Evolutionary conservation across 1,139 yeast genomes (phyloP), one percentile per base, ranked within the genome.

Genomic region (Yamadazyma membranifaciens): DNA sequence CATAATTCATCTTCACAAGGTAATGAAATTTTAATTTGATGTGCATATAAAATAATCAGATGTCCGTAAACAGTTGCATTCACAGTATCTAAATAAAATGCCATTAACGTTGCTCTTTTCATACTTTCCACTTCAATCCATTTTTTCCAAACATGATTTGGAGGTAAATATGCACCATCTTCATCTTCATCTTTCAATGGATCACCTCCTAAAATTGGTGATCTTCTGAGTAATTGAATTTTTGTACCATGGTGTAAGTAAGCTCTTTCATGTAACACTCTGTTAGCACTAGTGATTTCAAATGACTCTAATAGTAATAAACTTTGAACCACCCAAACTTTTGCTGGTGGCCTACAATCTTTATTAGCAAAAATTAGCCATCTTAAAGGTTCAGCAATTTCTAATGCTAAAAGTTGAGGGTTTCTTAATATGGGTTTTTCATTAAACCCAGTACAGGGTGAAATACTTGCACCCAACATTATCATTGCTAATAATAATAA

Each of bases 221-320:
- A 78, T 50, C 92, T 67, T 46, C 91, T 64, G 29, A 85, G 62
- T 28, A 85, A 58, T 57, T 85, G 92, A 31, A 83, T 75, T 3
- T 85, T 80, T 0, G 87, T 75, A 3, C 87, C 91, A 56, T 83
- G 91, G 50, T 85, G 88, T 7, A 85, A 65, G 51, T 78, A 83
- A 0, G 86, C 84, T 35, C 94, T 60, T 52, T 84, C 91, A 54
- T 84, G 91, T 40, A 82, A 57, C 16, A 59, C 58, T 40, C 85
- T 61, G 46, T 69, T 62, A 31, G 80, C 57, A 31, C 54, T 50
- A 6, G 57, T 52, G 44, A 80, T 74, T 54, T 85, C 94, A 55
- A 73, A 81, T 43, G 75, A 69, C 53, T 83, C 89, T 17, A 83
- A 58, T 34, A 83, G 52, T 36, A 81, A 56, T 36, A 83, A 62